Base-by-base conservation (phyloP, 192 early-diverging fungal genomes). In the Jimgerdemannia flammicorona region DNA sequence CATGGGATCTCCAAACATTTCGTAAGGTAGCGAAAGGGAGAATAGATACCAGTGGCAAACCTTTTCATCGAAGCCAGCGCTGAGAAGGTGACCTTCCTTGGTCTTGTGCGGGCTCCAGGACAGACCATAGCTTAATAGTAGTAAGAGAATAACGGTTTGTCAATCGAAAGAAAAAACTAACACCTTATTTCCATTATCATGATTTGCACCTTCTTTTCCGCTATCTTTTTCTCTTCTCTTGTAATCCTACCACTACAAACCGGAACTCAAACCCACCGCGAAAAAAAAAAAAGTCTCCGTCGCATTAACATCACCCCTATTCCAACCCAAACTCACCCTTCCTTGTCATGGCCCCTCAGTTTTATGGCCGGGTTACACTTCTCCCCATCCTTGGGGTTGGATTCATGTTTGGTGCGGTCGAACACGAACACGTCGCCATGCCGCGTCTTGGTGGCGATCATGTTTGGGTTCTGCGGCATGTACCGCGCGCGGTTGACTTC, bases 401-500 rank as follows among this genome's bases (percentile, higher is more conserved):
- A 91, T 67, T 94, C 90, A 81, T 95, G 94, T 18, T 91, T 91
- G 44, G 98, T 96, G 65, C 96, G 91, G 80, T 98, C 97, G 87
- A 99, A 99, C 71, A 99, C 88, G 81, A 93, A 98, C 54, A 99
- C 93, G n/a, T 95, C 95, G 8, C 98, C 98, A 7, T 87, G 87
- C 18, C 92, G 87, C 4, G 97, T 93, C 75, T 98, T 96, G 7
- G 97, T 97, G 10, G 97, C 98, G 77, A 99, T 96, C 65, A 99
- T 93, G 78, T 98, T 92, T 8, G 95, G 93, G 77, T 99, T 96
- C 78, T 93, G 90, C 63, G 94, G 95, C 93, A 98, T 97, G 80
- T 99, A 99, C 64, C 98, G 90, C n/a, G 95, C 96, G 72, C 97
- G 82, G 85, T 99, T 99, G 69, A 98, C 95, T 84, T 99, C 98